Conservation (phyloP, 2,329 filamentous ascomycete species). For the Pochonia chlamydosporia region DNA sequence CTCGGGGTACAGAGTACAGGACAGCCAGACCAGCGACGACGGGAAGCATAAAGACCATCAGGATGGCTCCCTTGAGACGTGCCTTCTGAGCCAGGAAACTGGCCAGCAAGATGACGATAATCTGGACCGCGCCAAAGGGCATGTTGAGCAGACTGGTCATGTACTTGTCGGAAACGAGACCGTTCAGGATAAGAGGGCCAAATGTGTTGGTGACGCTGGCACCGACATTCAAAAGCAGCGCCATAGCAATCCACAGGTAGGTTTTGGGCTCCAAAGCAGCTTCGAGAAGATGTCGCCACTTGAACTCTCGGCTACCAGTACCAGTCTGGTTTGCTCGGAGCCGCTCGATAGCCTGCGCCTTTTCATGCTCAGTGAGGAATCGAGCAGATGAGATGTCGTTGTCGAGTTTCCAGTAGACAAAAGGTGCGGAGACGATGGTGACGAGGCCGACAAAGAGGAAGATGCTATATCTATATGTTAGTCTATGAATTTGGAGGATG, state of each 20-base stretch:
- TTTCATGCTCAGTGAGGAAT: slow-evolving; percentile 60
- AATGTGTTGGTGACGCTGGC: slow-evolving; percentile 59
- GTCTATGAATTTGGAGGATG: no score
- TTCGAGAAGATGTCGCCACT: slow-evolving; percentile 57
- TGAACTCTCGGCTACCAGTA: slow-evolving; percentile 64
- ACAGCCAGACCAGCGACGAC: slow-evolving; percentile 53
- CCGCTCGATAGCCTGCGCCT: slow-evolving; percentile 62
- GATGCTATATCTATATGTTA: slow-evolving; percentile 19
- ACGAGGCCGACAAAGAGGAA: slow-evolving; percentile 58
- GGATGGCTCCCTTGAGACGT: slow-evolving; percentile 49
- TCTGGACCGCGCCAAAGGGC: slow-evolving; percentile 58
- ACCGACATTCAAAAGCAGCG: slow-evolving; percentile 58
- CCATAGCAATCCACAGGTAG: slow-evolving; percentile 55
- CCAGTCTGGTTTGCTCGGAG: slow-evolving; percentile 72
- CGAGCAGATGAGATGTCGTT: slow-evolving; percentile 50
- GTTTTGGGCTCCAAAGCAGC: slow-evolving; percentile 42
- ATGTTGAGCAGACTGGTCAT: slow-evolving; percentile 58
- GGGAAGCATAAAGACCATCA: slow-evolving; percentile 49
- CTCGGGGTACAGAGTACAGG: slow-evolving; percentile 50
- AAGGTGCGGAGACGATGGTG: slow-evolving; percentile 50
- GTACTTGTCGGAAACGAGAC: slow-evolving; percentile 54
- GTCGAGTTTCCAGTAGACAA: slow-evolving; percentile 56
- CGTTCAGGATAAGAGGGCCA: slow-evolving; percentile 56
- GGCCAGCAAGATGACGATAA: slow-evolving; percentile 50
- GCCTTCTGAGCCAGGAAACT: slow-evolving; percentile 54